Conservation (phyloP, 2,329 filamentous ascomycete genomes). For the Magnaporthales sp. region DNA sequence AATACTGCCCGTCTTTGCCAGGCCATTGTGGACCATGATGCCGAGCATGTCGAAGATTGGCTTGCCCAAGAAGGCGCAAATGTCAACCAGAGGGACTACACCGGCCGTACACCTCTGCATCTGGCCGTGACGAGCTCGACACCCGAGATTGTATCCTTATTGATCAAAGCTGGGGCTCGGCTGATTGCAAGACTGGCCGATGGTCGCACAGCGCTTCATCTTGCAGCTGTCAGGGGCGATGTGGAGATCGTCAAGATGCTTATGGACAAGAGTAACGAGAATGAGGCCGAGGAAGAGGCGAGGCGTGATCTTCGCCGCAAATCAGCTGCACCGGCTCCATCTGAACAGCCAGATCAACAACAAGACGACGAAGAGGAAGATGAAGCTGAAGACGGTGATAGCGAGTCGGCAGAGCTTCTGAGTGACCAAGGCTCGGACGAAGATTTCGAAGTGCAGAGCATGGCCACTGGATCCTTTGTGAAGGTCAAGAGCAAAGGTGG, state of each 20-base stretch:
- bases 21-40: slow-evolving; percentile 67
- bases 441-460: slow-evolving; percentile 35
- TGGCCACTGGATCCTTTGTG: slow-evolving; percentile 66
- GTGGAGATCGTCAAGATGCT: slow-evolving; percentile 62
- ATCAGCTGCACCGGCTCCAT: background rate
- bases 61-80: slow-evolving; percentile 58
- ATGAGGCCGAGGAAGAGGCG: slow-evolving; percentile 61
- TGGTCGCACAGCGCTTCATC: slow-evolving; percentile 73
- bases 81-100: slow-evolving; percentile 67
- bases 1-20: slow-evolving; percentile 71
- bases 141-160: slow-evolving; percentile 57
- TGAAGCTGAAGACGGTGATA: slow-evolving; percentile 28
- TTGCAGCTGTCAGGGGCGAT: slow-evolving; percentile 64
- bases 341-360: background rate
- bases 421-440: slow-evolving; percentile 35
- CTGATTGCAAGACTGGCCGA: slow-evolving; percentile 69
- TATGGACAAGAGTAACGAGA: slow-evolving; percentile 64
- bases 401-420: slow-evolving; percentile 25
- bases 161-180: slow-evolving; percentile 65
- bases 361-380: slow-evolving; percentile 17
- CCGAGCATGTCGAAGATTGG: slow-evolving; percentile 65
- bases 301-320: slow-evolving; percentile 3
- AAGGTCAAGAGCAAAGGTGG: slow-evolving; percentile 40
- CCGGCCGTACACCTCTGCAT: slow-evolving; percentile 70
- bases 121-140: slow-evolving; percentile 63